Evolutionary conservation across 768 basidiomycete genomes (phyloP), one percentile per base, ranked within the genome.

Genomic region (Neoboletus brunneissimus): DNA sequence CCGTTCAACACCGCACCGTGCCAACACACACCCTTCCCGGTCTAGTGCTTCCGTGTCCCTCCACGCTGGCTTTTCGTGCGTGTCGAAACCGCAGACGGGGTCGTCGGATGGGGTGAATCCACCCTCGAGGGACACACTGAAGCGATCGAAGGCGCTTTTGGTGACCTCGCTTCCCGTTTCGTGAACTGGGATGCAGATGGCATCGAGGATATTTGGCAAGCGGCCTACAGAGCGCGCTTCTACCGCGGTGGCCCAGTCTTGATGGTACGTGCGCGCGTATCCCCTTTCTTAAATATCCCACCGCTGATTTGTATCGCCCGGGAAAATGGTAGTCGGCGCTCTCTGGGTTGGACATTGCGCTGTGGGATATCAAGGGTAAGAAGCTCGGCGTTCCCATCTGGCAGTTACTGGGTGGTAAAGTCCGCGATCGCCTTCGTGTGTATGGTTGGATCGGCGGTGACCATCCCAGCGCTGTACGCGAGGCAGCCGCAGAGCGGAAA

Each of bases 351-450:
- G 85, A 88, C 67, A 88, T 89, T 55, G 85, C 86, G 1, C 73
- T 89, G 1, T 81, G 88, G 88, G 88, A 89, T 63, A 86, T 89
- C 71, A 88, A 88, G 61, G 88, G 88, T n/a, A 88, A 87, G 72
- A 84, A 82, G 34, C 77, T 88, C 2, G 85, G 85, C 34, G 87
- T 80, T 11, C 81, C 79, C 0, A 72, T 87, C 1, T 87, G 81
- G 79, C 79, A 86, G 68, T 74, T 90, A 1, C 77, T 88, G 7
- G 88, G 87, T 9, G 88, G 87, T 5, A 84, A 83, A 66, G 84
- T 88, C 20, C 78, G 87, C 48, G 80, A 86, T 62, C 73, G 76
- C 31, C 72, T 84, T 48, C 77, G 76, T 54, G 83, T 85, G 6
- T 85, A 85, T 61, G 79, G 83, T 3, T 88, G 81, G 79, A 73